phyloP scores from a whole-genome alignment of 306 rosid genomes.

The Medicago truncatula region DNA sequence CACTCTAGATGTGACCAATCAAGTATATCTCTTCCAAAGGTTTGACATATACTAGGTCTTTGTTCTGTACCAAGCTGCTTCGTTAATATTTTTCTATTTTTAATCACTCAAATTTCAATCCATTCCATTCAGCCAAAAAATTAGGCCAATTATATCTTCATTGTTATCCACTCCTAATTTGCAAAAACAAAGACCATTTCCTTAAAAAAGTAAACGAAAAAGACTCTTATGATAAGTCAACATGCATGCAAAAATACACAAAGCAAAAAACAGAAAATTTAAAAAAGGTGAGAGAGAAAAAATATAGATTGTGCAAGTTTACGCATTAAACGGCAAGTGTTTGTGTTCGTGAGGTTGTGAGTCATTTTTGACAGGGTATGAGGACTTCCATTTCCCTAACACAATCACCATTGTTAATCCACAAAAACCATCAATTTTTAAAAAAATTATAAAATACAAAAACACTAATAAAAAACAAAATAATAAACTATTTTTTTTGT shows the following conservation, averaged over 20 bases:
- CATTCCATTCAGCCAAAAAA: background rate
- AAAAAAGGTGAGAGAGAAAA: slow-evolving; percentile 6
- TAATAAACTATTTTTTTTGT: background rate
- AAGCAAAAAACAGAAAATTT: background rate
- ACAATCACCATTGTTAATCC: slow-evolving; percentile 34
- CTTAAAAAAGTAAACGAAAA: slow-evolving; percentile 19
- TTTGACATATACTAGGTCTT: too few relatives aligned
- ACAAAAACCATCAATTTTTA: slow-evolving; percentile 37
- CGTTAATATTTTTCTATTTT: background rate
- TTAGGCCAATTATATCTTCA: background rate
- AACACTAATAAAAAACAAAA: background rate
- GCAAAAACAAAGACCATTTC: slow-evolving; percentile 3
- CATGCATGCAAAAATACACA: background rate
- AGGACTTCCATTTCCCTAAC: slow-evolving; percentile 21
- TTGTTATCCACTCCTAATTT: background rate
- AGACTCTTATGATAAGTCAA: background rate
- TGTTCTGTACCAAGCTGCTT: background rate
- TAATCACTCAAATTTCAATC: background rate
- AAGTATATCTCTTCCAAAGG: background rate
- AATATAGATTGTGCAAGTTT: background rate
- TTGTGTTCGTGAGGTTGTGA: slow-evolving; percentile 45
- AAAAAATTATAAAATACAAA: background rate
- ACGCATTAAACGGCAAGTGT: slow-evolving; percentile 45
- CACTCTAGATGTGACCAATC: background rate
- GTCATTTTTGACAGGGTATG: slow-evolving; percentile 37